Evolutionary conservation across 2,329 filamentous ascomycete genomes (phyloP), one percentile per base, ranked within the genome.

Genomic region (Gaeumannomyces tritici): DNA sequence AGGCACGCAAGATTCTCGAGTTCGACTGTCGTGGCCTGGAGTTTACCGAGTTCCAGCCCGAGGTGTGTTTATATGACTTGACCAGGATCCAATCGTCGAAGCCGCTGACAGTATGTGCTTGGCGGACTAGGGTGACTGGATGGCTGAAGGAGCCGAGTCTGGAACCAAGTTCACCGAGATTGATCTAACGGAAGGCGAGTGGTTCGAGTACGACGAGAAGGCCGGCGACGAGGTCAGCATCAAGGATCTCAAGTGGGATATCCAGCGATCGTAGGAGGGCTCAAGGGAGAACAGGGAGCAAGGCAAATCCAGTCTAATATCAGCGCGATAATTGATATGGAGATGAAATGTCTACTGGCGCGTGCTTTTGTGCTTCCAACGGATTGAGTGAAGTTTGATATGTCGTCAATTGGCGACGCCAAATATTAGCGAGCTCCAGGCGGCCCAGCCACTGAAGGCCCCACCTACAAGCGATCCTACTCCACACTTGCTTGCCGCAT

Each of bases 161-260:
- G 82, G 81, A 12, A 95, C 90, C 55, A 90, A 91, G 69, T 99
- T 99, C 71, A 81, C 85, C 0, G 85, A 77, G 6, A 89, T 98
- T 62, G 93, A 98, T 68, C 76, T 99, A 62, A 79, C 80, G 0
- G 95, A 99, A 31, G 93, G 90, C 29, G 95, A 99, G 70, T 99
- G 95, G 95, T 99, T 89, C 74, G 93, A 98, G 69, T 99, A 98
- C 70, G 93, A 98, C 68, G 93, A 98, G 76, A 97, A 98, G 79
- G 83, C 90, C 0, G 83, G 88, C 0, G 91, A 96, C 60, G 93
- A 98, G 74, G 93, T 97, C 58, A 95, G 90, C 74, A 92, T 97
- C 73, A 93, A 91, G 73, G 90, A 95, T 33, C 75, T 96, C 62
- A 90, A 85, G 65, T 99, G 92, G 91, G 88, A 92, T 67, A 89